phyloP scores from a whole-genome alignment of 176 grass and related monocot species.

The Hyparrhenia diplandra region DNA sequence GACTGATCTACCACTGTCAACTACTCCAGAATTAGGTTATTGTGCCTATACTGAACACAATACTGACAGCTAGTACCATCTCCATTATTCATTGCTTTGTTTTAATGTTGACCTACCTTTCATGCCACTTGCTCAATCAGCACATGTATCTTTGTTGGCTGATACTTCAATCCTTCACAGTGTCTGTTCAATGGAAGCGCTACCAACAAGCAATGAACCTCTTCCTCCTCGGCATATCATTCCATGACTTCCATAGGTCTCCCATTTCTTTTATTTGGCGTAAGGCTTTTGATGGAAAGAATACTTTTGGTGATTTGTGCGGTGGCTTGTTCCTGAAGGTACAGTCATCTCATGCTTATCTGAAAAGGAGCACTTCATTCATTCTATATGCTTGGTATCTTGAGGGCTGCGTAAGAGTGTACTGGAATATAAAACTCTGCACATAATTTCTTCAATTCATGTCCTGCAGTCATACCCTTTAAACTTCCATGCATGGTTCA shows the following conservation, averaged over 20 bases:
- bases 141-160: neutral
- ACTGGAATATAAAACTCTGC: neutral
- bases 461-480: neutral
- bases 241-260: conserved; percentile 78
- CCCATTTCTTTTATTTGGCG: conserved; percentile 93
- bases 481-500: neutral
- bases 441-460: conserved; percentile 9
- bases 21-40: neutral
- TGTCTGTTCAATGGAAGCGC: conserved; percentile 93
- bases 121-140: conserved; percentile 1
- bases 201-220: conserved; percentile 68
- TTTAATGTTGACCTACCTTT: neutral
- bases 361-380: neutral
- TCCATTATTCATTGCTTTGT: neutral
- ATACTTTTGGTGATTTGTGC: conserved; percentile 89
- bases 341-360: conserved; percentile 21
- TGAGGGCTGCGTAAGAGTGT: neutral
- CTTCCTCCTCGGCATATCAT: conserved; percentile 88
- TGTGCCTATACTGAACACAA: neutral
- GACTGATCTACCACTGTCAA: neutral
- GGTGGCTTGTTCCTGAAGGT: conserved; percentile 99
- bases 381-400: neutral
- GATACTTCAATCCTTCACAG: conserved; percentile 49
- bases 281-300: conserved; percentile 99
- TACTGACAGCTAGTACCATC: neutral